A percentile compares a stretch with the other conserved stretches of the same genome.
phyloP scores from a whole-genome alignment of 202 grass and related monocot species.

The Tripidium arundinaceum region DNA sequence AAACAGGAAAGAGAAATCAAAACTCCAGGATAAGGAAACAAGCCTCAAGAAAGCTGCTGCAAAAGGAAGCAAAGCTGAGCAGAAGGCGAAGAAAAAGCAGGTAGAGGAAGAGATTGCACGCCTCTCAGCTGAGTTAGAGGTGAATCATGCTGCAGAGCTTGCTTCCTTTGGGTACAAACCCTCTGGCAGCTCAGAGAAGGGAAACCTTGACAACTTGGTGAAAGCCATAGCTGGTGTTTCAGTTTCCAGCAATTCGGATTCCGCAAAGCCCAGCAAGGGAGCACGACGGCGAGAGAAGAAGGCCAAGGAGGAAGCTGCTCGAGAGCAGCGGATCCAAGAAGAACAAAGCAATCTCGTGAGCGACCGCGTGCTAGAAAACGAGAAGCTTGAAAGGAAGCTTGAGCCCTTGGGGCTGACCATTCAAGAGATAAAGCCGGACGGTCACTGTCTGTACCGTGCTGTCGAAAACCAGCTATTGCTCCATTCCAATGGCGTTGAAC shows the following conservation, averaged over 20 bases:
- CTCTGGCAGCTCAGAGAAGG: slow-evolving; percentile 48
- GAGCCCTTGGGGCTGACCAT: slow-evolving; percentile 71
- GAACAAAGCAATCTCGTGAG: slow-evolving; percentile 82
- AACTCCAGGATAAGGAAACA: slow-evolving; percentile 88
- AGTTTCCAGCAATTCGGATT: slow-evolving; percentile 43
- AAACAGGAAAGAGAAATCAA: slow-evolving; percentile 78
- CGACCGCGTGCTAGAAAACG: slow-evolving; percentile 71
- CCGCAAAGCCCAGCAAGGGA: slow-evolving; percentile 63
- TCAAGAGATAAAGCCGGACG: slow-evolving; percentile 90
- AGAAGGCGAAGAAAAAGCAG: slow-evolving; percentile 96
- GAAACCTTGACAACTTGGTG: slow-evolving; percentile 68
- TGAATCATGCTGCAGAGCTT: slow-evolving; percentile 67
- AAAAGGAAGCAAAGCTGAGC: slow-evolving; percentile 96
- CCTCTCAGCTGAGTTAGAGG: slow-evolving; percentile 67
- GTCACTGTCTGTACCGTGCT: slow-evolving; percentile 90
- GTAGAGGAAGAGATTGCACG: slow-evolving; percentile 74
- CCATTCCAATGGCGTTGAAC: slow-evolving; percentile 35
- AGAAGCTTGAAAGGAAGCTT: slow-evolving; percentile 65
- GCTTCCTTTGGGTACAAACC: slow-evolving; percentile 71
- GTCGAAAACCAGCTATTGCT: slow-evolving; percentile 78
- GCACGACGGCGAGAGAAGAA: slow-evolving; percentile 61
- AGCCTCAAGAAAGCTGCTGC: slow-evolving; percentile 86
- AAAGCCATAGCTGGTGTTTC: slow-evolving; percentile 89
- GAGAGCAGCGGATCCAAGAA: slow-evolving; percentile 92
- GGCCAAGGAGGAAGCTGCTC: slow-evolving; percentile 81